Base-by-base conservation (phyloP, 2,329 filamentous ascomycete genomes). In the Colletotrichum sp. region DNA sequence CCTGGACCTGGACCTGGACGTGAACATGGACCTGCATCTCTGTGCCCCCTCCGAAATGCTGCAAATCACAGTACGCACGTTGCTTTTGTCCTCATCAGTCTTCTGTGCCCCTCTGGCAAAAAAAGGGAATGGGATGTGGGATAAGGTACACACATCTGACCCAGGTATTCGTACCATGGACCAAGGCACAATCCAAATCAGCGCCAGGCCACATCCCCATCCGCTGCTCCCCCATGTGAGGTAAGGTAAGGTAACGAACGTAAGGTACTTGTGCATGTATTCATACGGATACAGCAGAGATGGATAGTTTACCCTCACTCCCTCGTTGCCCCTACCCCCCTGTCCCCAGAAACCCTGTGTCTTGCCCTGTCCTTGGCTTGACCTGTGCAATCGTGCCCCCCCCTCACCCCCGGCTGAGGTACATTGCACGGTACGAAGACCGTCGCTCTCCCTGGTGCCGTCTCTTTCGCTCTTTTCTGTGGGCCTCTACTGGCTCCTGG, bases 321-420 rank as follows among this genome's bases (percentile, higher is more conserved):
- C 73, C 64, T 39, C 22, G 28, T 22, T 24, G 12, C 32, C 26
- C 4, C n/a, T 48, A 8, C 36, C 55, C 30, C 48, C 72, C 39
- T 68, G 69, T 73, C 57, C 32, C 69, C 32, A 64, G n/a, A 59
- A 75, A 39, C 69, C 57, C 73, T 75, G 69, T 68, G 69, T 75
- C 72, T 72, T 72, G 72, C 72, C 66, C 62, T 75, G 72, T 75
- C 72, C 72, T 65, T 68, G 72, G 26, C 64, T 60, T 62, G 71
- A 48, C 62, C 63, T 55, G 64, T 68, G 52, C 62, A 62, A 39
- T 63, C 9, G 32, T 30, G 26, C 28, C 18, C 22, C 52, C 9
- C 28, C n/a, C 26, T 39, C 55, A 15, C 39, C 39, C 44, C 16
- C 57, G 28, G 57, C 28, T 60, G 26, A 30, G 26, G 60, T 63